phyloP scores from a whole-genome alignment of 352 stramenopile species.

The Globisporangium apiculatum region DNA sequence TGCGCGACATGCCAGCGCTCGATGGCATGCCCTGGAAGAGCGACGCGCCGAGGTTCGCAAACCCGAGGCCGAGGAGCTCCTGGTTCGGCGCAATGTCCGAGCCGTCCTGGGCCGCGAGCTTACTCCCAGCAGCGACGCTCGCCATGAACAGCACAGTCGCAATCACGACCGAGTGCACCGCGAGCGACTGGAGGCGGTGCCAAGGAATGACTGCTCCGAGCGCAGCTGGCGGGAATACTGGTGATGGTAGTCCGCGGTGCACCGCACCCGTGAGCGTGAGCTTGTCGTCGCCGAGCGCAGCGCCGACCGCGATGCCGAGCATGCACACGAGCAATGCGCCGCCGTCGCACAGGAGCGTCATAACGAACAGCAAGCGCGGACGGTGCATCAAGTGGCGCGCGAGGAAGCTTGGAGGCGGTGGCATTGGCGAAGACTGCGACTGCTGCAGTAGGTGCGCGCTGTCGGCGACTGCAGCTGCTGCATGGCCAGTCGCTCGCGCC shows the following conservation, averaged over 20 bases:
- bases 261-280: constrained; percentile 78
- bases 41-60: constrained; percentile 82
- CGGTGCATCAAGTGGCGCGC: constrained; percentile 6
- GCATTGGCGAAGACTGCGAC: not conserved
- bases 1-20: constrained; percentile 86
- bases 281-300: constrained; percentile 51
- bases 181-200: constrained; percentile 46
- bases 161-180: constrained; percentile 74
- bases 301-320: constrained; percentile 52
- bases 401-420: not conserved
- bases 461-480: not conserved
- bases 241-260: constrained; percentile 52
- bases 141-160: constrained; percentile 91
- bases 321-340: constrained; percentile 78
- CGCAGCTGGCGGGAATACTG: constrained; percentile 38
- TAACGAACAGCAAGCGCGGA: constrained; percentile 26
- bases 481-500: not conserved
- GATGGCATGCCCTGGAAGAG: constrained; percentile 90
- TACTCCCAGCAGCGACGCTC: constrained; percentile 86
- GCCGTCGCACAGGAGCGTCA: constrained; percentile 44
- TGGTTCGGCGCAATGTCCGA: constrained; percentile 81
- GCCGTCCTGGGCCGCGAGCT: constrained; percentile 71
- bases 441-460: constrained; percentile 4
- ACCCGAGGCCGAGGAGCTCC: constrained; percentile 89
- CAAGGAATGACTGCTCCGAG: constrained; percentile 38